A percentile compares a stretch with the other conserved stretches of the same genome.
Conservation (phyloP, 2,329 filamentous ascomycete species). For the Aspergillus oerlinghausenensis region DNA sequence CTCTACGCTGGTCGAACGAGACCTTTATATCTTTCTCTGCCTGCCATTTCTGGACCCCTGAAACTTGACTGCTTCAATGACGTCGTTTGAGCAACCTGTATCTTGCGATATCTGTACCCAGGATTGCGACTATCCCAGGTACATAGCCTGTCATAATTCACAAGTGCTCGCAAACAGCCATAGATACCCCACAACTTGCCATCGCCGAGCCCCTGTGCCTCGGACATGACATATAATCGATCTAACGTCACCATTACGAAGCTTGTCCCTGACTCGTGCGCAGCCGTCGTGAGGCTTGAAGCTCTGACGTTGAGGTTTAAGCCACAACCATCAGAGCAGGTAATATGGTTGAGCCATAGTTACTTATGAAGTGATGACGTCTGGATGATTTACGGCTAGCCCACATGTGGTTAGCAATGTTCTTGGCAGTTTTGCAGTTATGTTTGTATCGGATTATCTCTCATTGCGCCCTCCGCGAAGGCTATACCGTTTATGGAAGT, state of each 20-base stretch:
- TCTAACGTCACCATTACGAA: not conserved
- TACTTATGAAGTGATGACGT: conserved; percentile 1
- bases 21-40: conserved; percentile 19
- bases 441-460: conserved; percentile 6
- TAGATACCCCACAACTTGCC: not conserved
- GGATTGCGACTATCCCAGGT: not conserved
- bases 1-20: not conserved
- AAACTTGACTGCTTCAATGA: conserved; percentile 11
- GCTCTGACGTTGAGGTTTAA: not conserved
- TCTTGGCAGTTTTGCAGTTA: not conserved
- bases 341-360: not conserved
- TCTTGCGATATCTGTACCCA: not conserved
- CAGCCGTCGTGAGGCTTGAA: not conserved
- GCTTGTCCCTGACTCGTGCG: too few species aligned
- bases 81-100: conserved; percentile 9
- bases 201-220: not conserved
- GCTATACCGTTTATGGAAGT: not conserved
- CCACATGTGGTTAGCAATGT: not conserved
- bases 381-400: not conserved
- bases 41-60: not conserved
- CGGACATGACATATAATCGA: not conserved
- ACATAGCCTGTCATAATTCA: not conserved
- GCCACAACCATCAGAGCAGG: not conserved
- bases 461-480: not conserved
- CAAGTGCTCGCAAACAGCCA: not conserved